Percentiles rank a stretch among this genome's conserved stretches.
phyloP scores from a whole-genome alignment of 2,329 filamentous ascomycete genomes.

The Alternaria rosae region DNA sequence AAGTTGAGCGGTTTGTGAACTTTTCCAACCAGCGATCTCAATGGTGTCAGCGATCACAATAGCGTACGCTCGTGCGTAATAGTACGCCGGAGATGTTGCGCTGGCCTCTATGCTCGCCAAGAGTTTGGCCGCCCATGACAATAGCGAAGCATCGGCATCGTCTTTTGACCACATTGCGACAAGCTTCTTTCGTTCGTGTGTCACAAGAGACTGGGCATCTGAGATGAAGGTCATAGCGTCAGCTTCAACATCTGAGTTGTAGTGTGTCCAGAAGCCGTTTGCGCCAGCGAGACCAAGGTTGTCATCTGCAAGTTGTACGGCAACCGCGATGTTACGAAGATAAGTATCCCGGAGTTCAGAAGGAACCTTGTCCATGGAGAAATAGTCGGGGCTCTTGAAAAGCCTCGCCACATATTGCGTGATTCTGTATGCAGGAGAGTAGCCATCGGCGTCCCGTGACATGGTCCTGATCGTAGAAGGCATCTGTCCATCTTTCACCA shows the following conservation, averaged over 20 bases:
- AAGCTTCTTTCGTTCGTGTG: conserved; percentile 49
- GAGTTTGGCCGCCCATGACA: conserved; percentile 33
- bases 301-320: conserved; percentile 65
- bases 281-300: conserved; percentile 64
- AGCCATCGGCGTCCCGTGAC: conserved; percentile 70
- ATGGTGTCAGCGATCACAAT: conserved; percentile 49
- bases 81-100: conserved; percentile 48
- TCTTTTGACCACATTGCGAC: conserved; percentile 20
- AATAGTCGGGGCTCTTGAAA: conserved; percentile 54
- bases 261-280: conserved; percentile 61
- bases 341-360: conserved; percentile 35
- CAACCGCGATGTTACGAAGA: conserved; percentile 61
- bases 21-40: conserved; percentile 53
- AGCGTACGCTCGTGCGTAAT: conserved; percentile 51
- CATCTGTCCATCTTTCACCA: conserved; percentile 57
- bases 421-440: conserved; percentile 77
- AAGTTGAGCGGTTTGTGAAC: conserved; percentile 42
- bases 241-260: conserved; percentile 58
- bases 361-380: conserved; percentile 45
- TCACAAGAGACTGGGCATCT: conserved; percentile 59
- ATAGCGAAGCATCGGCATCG: conserved; percentile 26
- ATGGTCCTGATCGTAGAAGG: conserved; percentile 39
- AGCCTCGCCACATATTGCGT: conserved; percentile 72
- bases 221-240: conserved; percentile 63
- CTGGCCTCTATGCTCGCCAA: conserved; percentile 33